A percentile compares a stretch with the other conserved stretches of the same genome.
Conservation (phyloP, 73 alveolate species). For the Durusdinium trenchii region DNA sequence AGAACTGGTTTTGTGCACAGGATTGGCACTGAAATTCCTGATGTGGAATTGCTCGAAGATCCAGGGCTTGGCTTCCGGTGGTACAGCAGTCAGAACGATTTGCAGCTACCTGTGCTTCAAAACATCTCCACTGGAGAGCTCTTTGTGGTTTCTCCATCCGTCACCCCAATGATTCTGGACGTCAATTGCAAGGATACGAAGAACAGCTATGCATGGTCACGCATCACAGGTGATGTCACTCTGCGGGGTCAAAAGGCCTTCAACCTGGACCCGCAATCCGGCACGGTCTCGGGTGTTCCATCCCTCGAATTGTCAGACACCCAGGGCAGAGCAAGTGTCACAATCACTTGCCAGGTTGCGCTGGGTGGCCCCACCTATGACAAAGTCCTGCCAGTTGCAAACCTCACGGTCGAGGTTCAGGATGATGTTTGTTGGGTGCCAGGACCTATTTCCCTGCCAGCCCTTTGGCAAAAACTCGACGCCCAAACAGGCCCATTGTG, state of each 20-base stretch:
- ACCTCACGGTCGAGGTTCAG: background rate
- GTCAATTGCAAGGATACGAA: background rate
- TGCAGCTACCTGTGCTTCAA: slow-evolving; percentile 11
- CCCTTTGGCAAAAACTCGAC: background rate
- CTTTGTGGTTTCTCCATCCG: slow-evolving; percentile 10
- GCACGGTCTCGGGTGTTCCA: slow-evolving; percentile 13
- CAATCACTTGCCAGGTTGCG: slow-evolving; percentile 1
- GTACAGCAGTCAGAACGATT: background rate
- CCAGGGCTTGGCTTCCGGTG: slow-evolving; percentile 20
- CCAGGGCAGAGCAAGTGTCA: slow-evolving; percentile 32
- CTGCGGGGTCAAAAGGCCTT: slow-evolving; percentile 21
- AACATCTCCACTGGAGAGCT: background rate
- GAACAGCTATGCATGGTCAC: background rate
- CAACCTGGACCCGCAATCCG: slow-evolving; percentile 34
- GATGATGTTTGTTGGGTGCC: slow-evolving; percentile 69
- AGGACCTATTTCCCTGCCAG: background rate
- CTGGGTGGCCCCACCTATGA: slow-evolving; percentile 27
- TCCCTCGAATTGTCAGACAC: background rate
- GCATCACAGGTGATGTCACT: slow-evolving; percentile 2
- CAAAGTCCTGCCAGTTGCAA: slow-evolving; percentile 53
- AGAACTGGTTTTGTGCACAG: background rate
- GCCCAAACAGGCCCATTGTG: background rate
- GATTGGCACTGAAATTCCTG: background rate
- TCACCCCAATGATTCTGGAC: slow-evolving; percentile 40
- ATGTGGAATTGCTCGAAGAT: slow-evolving; percentile 11